A percentile compares a stretch with the other conserved stretches of the same genome.
Conservation (phyloP, 23 red algal genomes). For the Porphyridium purpureum region DNA sequence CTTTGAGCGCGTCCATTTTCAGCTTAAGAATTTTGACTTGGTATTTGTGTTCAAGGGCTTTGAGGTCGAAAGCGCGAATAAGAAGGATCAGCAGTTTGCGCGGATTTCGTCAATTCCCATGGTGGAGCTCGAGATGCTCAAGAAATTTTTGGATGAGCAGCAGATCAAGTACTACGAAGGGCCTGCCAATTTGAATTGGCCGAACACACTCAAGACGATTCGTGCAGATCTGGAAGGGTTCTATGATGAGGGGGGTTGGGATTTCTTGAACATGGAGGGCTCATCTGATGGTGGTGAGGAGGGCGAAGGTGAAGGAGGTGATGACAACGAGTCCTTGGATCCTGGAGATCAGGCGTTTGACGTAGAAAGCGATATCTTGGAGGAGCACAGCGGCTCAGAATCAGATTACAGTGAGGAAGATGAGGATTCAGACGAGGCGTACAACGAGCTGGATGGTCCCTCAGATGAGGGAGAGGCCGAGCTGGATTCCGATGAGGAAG, state of each 20-base stretch:
- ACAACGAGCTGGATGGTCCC: slow-evolving; percentile 53
- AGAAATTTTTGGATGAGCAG: slow-evolving; percentile 79
- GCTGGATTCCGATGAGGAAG: slow-evolving; percentile 80
- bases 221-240: slow-evolving; percentile 72
- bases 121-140: slow-evolving; percentile 51
- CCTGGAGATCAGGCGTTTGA: no score
- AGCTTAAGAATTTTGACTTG: slow-evolving; percentile 88
- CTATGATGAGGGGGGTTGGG: slow-evolving; percentile 85
- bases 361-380: slow-evolving; percentile 40
- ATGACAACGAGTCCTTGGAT: no score
- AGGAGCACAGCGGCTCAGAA: slow-evolving; percentile 38
- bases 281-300: slow-evolving; percentile 34
- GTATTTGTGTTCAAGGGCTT: slow-evolving; percentile 96
- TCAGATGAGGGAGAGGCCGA: slow-evolving; percentile 85
- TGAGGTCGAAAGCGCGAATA: slow-evolving; percentile 31
- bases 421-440: slow-evolving; percentile 47
- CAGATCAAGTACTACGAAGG: slow-evolving; percentile 94
- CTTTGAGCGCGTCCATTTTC: slow-evolving; percentile 92
- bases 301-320: slow-evolving; percentile 15
- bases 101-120: slow-evolving; percentile 82
- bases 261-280: slow-evolving; percentile 59
- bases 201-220: slow-evolving; percentile 66
- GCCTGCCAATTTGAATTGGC: slow-evolving; percentile 77
- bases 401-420: slow-evolving; percentile 56
- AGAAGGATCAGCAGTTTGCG: slow-evolving; percentile 6